These are phyloP conservation scores for Stereum hirsutum DNA, from an alignment of 1,284 basidiomycete species.

Conservation along the genomic window DNA sequence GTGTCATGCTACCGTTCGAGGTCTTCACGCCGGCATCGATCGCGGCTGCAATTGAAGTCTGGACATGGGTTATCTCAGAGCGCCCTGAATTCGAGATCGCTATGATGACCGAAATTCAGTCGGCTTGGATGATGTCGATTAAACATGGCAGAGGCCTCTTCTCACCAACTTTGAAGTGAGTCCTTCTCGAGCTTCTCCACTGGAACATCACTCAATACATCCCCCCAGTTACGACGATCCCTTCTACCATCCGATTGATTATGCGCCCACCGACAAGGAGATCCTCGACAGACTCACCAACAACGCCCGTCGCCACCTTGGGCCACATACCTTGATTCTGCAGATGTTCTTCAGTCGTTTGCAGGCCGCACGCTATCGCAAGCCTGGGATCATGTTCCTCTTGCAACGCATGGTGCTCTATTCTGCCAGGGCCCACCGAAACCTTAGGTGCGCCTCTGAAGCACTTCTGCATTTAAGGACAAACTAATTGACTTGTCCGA, in stretches of 20 bases:
- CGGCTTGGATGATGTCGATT: constrained; percentile 84
- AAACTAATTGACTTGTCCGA: constrained; percentile 5
- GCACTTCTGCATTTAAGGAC: not conserved
- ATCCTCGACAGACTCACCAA: constrained; percentile 68
- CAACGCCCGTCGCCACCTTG: constrained; percentile 68
- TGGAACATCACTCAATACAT: not conserved
- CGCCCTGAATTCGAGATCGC: constrained; percentile 69
- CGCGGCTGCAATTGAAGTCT: constrained; percentile 84
- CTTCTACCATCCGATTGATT: constrained; percentile 80
- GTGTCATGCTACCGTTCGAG: constrained; percentile 86
- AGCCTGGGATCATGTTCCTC: constrained; percentile 79
- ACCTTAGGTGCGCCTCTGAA: constrained; percentile 58
- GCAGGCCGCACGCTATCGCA: constrained; percentile 88
- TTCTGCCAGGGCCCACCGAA: constrained; percentile 57
- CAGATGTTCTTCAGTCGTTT: constrained; percentile 90
- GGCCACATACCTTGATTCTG: constrained; percentile 79
- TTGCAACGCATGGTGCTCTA: constrained; percentile 81
- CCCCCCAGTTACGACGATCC: constrained; percentile 74
- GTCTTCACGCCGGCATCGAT: constrained; percentile 85
- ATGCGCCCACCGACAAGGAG: constrained; percentile 86
- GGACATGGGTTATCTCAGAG: constrained; percentile 95
- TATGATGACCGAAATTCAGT: constrained; percentile 80
- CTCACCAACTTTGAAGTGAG: constrained; percentile 72
- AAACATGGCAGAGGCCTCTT: constrained; percentile 77
- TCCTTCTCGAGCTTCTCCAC: constrained; percentile 4